Evolutionary conservation across 257 asterid species (phyloP), one percentile per base, ranked within the genome.

Genomic region (Ehretia macrophylla): DNA sequence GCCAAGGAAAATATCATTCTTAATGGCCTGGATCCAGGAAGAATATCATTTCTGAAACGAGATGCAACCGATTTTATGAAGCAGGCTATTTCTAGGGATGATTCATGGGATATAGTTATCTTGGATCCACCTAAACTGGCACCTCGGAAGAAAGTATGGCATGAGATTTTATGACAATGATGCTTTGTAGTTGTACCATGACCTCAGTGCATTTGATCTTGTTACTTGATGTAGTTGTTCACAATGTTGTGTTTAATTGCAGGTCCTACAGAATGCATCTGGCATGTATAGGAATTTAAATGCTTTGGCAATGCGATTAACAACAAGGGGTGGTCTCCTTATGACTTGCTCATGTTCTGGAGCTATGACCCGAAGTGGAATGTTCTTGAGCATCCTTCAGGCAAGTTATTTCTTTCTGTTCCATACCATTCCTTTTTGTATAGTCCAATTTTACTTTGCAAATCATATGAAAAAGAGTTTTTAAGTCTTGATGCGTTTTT

Each of bases 321-420:
- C 96, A 53, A 83, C 67, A 78, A 80, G 72, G 45, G 95, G 96
- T 56, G 99, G 99, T 55, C 72, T 88, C 53, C 72, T 92, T 51
- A 92, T 92, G 99, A 92, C 96, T 20, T 92, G 99, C 81, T 88
- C 99, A 0, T 92, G 97, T 75, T 92, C 99, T 64, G 99, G 99
- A 47, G 99, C 99, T 17, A 81, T 92, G 94, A 86, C 99, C 63
- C 99, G 83, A 70, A 88, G 97, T 70, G 99, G 99, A 58, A 76
- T n/a, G 66, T 84, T 88, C 84, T 76, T 85, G 37, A 77, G 74
- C 14, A 68, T 81, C 74, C 88, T 92, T 46, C 96, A 81, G 97
- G 99, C 78, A 75, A 86, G 85, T 72, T 65, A n/a, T 11, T 27
- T 49, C 54, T 17, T 1, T 49, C n/a, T 13, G 17, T 49, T 6